These are phyloP conservation scores for Paramecium bursaria DNA, from an alignment of 73 alveolate genomes.

Conservation along the genomic window DNA sequence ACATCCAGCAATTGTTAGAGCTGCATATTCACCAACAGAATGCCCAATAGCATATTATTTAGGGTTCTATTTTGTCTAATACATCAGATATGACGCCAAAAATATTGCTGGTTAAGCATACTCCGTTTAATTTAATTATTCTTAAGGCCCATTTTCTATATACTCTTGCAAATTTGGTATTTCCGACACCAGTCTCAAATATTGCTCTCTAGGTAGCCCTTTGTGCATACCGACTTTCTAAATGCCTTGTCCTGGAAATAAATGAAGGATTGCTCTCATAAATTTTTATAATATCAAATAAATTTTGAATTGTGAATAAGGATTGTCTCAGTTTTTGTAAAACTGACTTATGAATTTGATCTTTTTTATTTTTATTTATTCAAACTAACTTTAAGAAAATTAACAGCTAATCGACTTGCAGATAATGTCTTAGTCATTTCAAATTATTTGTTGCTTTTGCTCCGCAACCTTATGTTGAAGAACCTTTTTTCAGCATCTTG, in stretches of 20 bases:
- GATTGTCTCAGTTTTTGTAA: too few species aligned
- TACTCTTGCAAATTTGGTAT: constrained; percentile 30
- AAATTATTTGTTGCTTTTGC: too few species aligned
- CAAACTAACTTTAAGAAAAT: too few species aligned
- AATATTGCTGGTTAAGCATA: constrained; percentile 48
- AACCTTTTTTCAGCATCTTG: too few species aligned
- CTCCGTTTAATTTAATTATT: constrained; percentile 45
- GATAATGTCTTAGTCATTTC: too few species aligned
- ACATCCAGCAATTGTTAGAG: constrained; percentile 46
- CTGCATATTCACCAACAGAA: constrained; percentile 62
- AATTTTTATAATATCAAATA: too few species aligned
- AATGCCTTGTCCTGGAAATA: constrained; percentile 58
- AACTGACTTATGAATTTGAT: too few species aligned
- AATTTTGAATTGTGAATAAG: too few species aligned
- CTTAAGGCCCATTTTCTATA: constrained; percentile 51
- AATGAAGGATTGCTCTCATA: constrained; percentile 36
- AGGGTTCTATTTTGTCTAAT: neutral
- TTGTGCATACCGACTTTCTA: constrained; percentile 58
- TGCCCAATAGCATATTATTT: constrained; percentile 43
- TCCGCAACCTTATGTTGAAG: too few species aligned
- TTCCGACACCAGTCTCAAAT: constrained; percentile 7
- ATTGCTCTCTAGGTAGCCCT: neutral
- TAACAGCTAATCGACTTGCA: too few species aligned
- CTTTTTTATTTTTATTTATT: too few species aligned
- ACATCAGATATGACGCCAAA: constrained; percentile 9